phyloP scores from a whole-genome alignment of 176 grass and related monocot species.

The Typha latifolia region DNA sequence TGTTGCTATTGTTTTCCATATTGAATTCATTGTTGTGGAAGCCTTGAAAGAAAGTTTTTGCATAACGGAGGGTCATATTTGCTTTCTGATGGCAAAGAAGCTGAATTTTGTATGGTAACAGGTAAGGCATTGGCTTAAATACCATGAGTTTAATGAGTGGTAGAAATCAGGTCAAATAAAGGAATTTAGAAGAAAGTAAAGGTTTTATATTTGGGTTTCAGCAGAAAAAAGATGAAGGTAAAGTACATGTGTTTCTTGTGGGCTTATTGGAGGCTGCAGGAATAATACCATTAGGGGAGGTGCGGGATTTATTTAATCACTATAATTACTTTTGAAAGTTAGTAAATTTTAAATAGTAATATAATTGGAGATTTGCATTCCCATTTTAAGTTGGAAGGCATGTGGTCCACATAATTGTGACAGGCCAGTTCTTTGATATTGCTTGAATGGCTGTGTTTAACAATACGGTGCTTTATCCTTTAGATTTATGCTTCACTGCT shows the following conservation, averaged over 20 bases:
- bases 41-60: constrained; percentile 7
- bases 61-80: constrained; percentile 1
- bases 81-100: background rate
- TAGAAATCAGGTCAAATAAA: background rate
- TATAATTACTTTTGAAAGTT: background rate
- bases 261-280: background rate
- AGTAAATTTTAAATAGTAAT: background rate
- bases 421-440: background rate
- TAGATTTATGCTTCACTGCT: background rate
- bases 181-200: background rate
- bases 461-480: background rate
- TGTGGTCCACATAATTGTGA: constrained; percentile 1
- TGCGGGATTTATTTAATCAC: background rate
- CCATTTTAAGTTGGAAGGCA: background rate
- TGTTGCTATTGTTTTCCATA: constrained; percentile 28
- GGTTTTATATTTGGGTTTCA: background rate
- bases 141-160: background rate
- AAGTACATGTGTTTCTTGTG: background rate
- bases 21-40: constrained; percentile 11
- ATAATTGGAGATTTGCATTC: background rate
- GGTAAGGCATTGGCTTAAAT: background rate
- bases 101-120: background rate
- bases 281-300: background rate
- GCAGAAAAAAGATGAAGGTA: background rate
- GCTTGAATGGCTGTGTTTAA: background rate